Evolutionary conservation across 345 rosid genomes (phyloP), one percentile per base, ranked within the genome.

Genomic region (Eucalyptus polybractea): DNA sequence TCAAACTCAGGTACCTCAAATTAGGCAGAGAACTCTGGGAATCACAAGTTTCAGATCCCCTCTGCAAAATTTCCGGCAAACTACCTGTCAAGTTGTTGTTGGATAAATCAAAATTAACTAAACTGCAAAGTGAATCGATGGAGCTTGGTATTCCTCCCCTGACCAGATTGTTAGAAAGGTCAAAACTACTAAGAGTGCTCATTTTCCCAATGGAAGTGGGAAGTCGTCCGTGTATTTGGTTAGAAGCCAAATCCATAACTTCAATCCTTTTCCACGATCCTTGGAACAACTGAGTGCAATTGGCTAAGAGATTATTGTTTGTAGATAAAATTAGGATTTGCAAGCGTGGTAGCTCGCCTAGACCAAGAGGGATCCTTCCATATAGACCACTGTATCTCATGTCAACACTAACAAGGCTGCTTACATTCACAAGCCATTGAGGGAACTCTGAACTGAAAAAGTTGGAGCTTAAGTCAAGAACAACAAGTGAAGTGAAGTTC

Each of bases 121-220:
- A 67, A 87, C 90, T 89, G 88, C 95, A 93, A 62, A 94, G 93
- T 33, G 80, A 92, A 7, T 91, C 91, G 7, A 91, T 89, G 54
- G 93, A 72, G 88, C 88, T 86, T 6, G 93, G 94, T 90, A 93
- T 86, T 65, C 88, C 91, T 69, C 95, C 94, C 88, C n/a, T n/a
- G n/a, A 94, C 86, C 25, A 69, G 13, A 65, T 93, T 92, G 8
- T 1, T 7, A 37, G 27, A 93, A 53, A 92, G 86, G 86, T 89
- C 90, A 80, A 94, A 80, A 9, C 88, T 3, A 50, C 60, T 89
- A 21, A 93, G 92, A 56, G 90, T 88, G 37, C 90, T 88, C 90
- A 93, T 90, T 91, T 93, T 94, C 44, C 94, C 95, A 51, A 92
- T 40, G 21, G 93, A 92, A 90, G 62, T 40, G 42, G 96, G 96